phyloP scores from a whole-genome alignment of 2,329 filamentous ascomycete species.

The Colletotrichum camelliae region DNA sequence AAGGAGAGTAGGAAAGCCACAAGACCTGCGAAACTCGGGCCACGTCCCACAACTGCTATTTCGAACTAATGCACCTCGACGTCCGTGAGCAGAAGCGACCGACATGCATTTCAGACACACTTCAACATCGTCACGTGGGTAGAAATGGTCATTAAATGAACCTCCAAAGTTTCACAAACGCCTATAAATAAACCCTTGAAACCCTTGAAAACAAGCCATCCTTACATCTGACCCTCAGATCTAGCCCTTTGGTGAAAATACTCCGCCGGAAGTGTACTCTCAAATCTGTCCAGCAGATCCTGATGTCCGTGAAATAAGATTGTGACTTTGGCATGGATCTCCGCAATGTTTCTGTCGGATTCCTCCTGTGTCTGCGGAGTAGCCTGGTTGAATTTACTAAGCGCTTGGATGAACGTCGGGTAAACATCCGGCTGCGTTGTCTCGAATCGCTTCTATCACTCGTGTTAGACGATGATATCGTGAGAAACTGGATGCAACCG shows the following conservation, averaged over 20 bases:
- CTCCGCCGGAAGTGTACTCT: neutral
- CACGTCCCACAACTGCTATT: neutral
- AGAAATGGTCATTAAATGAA: neutral
- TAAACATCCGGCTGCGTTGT: constrained; percentile 5
- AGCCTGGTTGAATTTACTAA: neutral
- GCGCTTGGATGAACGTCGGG: neutral
- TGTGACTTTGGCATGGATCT: neutral
- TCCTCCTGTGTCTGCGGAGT: neutral
- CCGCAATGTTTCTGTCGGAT: neutral
- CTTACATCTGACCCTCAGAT: neutral
- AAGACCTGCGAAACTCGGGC: neutral
- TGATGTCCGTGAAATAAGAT: neutral
- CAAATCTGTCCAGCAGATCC: constrained; percentile 15
- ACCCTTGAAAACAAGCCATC: neutral
- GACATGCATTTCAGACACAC: neutral
- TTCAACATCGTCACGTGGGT: neutral
- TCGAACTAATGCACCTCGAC: neutral
- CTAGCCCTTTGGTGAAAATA: neutral
- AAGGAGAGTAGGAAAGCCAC: neutral
- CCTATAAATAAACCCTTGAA: neutral
- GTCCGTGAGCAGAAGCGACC: neutral
- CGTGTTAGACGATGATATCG: neutral
- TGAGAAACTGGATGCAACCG: neutral
- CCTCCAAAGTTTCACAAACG: neutral
- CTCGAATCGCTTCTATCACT: constrained; percentile 5